These are phyloP conservation scores for Rhynchospora tenuis DNA, from an alignment of 176 grass and related monocot genomes.

Conservation along the genomic window DNA sequence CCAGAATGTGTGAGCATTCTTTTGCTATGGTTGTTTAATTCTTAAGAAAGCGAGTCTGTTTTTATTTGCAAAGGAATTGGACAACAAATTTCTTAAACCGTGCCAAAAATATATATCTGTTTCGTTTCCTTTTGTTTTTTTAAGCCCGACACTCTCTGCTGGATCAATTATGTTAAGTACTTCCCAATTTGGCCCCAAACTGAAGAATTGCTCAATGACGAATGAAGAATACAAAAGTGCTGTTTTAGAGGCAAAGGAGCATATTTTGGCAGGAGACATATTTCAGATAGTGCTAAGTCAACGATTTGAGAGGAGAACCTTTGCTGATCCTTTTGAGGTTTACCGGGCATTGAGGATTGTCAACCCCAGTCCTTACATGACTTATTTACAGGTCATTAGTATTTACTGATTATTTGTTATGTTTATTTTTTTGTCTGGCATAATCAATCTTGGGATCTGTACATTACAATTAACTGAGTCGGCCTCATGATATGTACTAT, in stretches of 20 bases:
- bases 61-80: not conserved
- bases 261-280: conserved; percentile 76
- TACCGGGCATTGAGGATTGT: conserved; percentile 80
- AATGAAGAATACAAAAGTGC: conserved; percentile 57
- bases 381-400: conserved; percentile 67
- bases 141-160: conserved; percentile 63
- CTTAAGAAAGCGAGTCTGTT: not conserved
- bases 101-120: too few relatives aligned
- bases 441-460: too few relatives aligned
- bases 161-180: conserved; percentile 62
- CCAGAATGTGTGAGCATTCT: conserved; percentile 58
- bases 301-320: conserved; percentile 75
- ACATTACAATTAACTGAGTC: not conserved
- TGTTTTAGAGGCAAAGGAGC: conserved; percentile 72
- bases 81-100: conserved; percentile 22
- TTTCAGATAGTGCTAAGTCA: conserved; percentile 94
- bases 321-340: conserved; percentile 86
- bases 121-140: not conserved
- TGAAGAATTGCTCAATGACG: conserved; percentile 72
- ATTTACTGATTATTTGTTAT: not conserved
- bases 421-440: not conserved
- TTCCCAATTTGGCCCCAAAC: conserved; percentile 45
- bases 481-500: not conserved
- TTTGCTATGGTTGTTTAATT: conserved; percentile 2
- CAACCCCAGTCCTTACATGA: conserved; percentile 91